Conservation (phyloP, 345 rosid genomes). For the Lagerstroemia speciosa region DNA sequence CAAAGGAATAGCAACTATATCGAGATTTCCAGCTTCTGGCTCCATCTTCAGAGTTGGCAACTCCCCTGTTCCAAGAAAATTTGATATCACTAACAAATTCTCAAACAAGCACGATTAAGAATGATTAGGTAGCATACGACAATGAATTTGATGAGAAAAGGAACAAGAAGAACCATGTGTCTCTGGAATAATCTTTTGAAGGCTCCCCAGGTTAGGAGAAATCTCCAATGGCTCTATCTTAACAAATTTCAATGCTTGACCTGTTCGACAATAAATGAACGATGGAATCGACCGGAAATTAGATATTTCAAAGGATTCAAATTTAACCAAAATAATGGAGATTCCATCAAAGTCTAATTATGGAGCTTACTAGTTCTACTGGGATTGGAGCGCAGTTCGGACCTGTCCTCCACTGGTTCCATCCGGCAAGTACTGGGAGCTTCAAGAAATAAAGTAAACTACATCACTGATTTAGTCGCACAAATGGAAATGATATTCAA, state of each 20-base stretch:
- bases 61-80: background rate
- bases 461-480: background rate
- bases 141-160: background rate
- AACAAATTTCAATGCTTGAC: background rate
- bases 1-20: background rate
- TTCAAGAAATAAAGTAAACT: background rate
- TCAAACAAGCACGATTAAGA: background rate
- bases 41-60: background rate
- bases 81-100: background rate
- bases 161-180: background rate
- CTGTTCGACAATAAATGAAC: background rate
- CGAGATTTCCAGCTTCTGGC: background rate
- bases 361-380: background rate
- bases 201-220: background rate
- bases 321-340: background rate
- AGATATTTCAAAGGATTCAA: background rate
- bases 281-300: background rate
- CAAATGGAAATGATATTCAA: background rate
- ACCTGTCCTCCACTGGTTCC: background rate
- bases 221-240: background rate
- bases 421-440: background rate
- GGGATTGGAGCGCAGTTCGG: background rate
- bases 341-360: background rate
- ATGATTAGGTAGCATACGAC: background rate
- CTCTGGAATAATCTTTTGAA: background rate